Percentiles rank a stretch among this genome's conserved stretches.
Conservation (phyloP, 1,284 basidiomycete species). For the Papiliotrema terrestris region DNA sequence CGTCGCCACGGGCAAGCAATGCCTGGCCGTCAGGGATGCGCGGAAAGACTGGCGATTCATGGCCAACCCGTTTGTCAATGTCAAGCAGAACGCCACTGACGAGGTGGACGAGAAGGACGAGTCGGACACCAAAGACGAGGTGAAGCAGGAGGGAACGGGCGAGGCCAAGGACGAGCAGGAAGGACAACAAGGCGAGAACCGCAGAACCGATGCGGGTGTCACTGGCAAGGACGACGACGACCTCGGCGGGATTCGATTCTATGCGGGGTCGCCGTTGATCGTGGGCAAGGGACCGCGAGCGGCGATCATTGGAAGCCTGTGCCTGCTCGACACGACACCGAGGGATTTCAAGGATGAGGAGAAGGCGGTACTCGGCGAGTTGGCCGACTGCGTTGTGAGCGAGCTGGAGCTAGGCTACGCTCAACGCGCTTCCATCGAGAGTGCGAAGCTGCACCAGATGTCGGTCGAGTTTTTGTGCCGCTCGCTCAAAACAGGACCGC, state of each 20-base stretch:
- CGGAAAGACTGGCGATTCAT: slow-evolving; percentile 30
- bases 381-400: slow-evolving; percentile 28
- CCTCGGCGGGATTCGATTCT: slow-evolving; percentile 14
- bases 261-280: slow-evolving; percentile 31
- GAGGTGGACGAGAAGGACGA: neutral
- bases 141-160: no score
- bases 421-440: slow-evolving; percentile 19
- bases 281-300: slow-evolving; percentile 17
- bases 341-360: slow-evolving; percentile 19
- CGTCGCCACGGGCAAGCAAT: slow-evolving; percentile 15
- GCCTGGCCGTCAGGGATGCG: slow-evolving; percentile 23
- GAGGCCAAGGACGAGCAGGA: no score
- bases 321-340: slow-evolving; percentile 29
- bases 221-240: no score
- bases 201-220: no score
- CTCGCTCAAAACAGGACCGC: slow-evolving; percentile 32
- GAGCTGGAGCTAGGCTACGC: slow-evolving; percentile 31
- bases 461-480: slow-evolving; percentile 43
- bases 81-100: neutral
- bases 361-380: slow-evolving; percentile 19
- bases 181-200: no score
- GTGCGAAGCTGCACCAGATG: slow-evolving; percentile 37
- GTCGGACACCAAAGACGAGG: neutral
- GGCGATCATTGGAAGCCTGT: slow-evolving; percentile 29
- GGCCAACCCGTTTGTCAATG: slow-evolving; percentile 26